Base-by-base conservation (phyloP, 2,329 filamentous ascomycete species). In the Colletotrichum kahawae region DNA sequence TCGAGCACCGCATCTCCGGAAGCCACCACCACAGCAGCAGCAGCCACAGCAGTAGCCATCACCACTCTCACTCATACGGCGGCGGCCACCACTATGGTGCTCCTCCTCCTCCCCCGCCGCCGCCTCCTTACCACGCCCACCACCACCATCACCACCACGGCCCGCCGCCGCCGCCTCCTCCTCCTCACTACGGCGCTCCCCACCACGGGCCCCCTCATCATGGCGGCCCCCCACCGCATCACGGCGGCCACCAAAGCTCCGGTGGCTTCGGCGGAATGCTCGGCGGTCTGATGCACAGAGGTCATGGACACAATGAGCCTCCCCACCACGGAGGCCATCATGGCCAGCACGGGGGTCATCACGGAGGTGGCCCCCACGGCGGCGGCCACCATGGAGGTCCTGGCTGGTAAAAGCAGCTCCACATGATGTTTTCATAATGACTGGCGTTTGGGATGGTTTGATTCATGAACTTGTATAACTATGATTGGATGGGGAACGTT, bases 1-100 rank as follows among this genome's bases (percentile, higher is more conserved):
- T 91, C 48, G 87, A 88, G 79, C 79, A 86, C 67, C 86, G 87
- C 70, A 54, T 86, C 9, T 82, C 85, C 80, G 81, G 82, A 0
- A 64, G 67, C 36, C 70, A 77, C 21, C 36, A 70, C 27, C 14
- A 54, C 43, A 63, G 64, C 63, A 69, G 74, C 14, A 60, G 62
- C 31, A 33, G 43, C 43, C 43, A 48, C 1, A 48, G 43, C 5
- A 48, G 43, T 9, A 48, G 43, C 43, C 43, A 48, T 21, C 43
- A 48, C n/a, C 43, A 48, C 43, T 48, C 43, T 1, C 43, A 48
- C n/a, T 48, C 43, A 21, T 48, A 48, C 1, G 10, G 43, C 56
- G 24, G 18, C 36, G 24, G 38, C 18, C 36, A 31, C 13, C 43
- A 62, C 34, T 74, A 80, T 54, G 74, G 79, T 6, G 70, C 78